phyloP scores from a whole-genome alignment of 73 alveolate species.

The Uronychia binucleata region DNA sequence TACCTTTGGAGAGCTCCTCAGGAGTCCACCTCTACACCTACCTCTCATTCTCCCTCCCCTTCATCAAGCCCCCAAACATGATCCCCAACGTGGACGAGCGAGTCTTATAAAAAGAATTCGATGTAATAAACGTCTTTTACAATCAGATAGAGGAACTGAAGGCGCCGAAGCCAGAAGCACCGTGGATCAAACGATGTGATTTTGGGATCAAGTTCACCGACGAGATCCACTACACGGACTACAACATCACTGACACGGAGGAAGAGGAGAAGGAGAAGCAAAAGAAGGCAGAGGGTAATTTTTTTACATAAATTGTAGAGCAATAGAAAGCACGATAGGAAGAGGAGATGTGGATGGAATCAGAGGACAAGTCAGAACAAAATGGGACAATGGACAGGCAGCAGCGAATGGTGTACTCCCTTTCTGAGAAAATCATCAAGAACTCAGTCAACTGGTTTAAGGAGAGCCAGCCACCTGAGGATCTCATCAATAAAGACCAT shows the following conservation, averaged over 20 bases:
- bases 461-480: neutral
- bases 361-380: neutral
- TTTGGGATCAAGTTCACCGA: constrained; percentile 47
- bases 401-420: neutral
- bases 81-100: constrained; percentile 51
- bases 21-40: constrained; percentile 1
- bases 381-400: neutral
- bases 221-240: constrained; percentile 5
- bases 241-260: neutral
- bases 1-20: constrained; percentile 4
- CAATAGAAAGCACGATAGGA: neutral
- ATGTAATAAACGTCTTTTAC: neutral
- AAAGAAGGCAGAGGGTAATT: neutral
- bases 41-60: constrained; percentile 46
- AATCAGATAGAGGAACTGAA: constrained; percentile 18
- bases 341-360: neutral
- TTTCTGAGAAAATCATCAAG: neutral
- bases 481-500: neutral
- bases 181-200: constrained; percentile 43
- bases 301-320: neutral
- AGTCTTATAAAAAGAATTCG: constrained; percentile 23
- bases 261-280: neutral
- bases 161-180: constrained; percentile 62
- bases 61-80: constrained; percentile 58
- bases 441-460: neutral